phyloP scores from a whole-genome alignment of 129 eudicot genomes.

The Ambrosia artemisiifolia region DNA sequence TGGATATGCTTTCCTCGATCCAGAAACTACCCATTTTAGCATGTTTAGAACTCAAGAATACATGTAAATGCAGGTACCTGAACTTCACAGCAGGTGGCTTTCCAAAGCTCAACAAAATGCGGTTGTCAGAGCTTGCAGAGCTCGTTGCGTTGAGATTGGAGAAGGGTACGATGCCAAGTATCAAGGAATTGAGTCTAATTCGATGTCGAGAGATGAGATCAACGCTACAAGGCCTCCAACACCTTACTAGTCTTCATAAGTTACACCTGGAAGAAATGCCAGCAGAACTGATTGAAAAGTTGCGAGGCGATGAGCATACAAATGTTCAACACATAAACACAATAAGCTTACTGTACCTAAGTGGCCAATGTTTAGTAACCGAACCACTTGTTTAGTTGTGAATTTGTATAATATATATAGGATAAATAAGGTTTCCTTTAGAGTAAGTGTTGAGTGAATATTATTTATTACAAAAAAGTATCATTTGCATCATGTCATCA shows the following conservation, averaged over 20 bases:
- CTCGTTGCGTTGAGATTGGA: conserved; percentile 36
- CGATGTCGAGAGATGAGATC: conserved; percentile 41
- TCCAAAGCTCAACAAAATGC: conserved; percentile 42
- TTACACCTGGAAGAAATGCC: conserved; percentile 55
- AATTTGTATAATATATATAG: neutral
- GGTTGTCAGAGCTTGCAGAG: conserved; percentile 34
- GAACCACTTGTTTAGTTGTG: conserved; percentile 33
- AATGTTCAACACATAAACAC: conserved; percentile 37
- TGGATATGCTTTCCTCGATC: conserved; percentile 33
- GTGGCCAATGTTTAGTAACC: conserved; percentile 21
- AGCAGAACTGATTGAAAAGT: conserved; percentile 29
- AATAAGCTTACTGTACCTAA: conserved; percentile 31
- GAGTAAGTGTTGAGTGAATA: neutral
- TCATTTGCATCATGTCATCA: no score
- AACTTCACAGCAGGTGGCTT: conserved; percentile 38
- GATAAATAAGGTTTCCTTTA: neutral
- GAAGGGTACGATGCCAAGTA: conserved; percentile 41
- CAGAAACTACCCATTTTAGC: conserved; percentile 38
- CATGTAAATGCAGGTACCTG: conserved; percentile 35
- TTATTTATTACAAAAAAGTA: no score
- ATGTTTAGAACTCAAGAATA: conserved; percentile 45
- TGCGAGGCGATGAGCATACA: conserved; percentile 27
- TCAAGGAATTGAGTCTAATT: conserved; percentile 38
- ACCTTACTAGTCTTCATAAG: conserved; percentile 46
- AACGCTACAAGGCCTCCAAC: conserved; percentile 46